Evolutionary conservation across 805 yeast species (phyloP).

Genomic region (Schwanniomyces pseudopolymorphus): DNA sequence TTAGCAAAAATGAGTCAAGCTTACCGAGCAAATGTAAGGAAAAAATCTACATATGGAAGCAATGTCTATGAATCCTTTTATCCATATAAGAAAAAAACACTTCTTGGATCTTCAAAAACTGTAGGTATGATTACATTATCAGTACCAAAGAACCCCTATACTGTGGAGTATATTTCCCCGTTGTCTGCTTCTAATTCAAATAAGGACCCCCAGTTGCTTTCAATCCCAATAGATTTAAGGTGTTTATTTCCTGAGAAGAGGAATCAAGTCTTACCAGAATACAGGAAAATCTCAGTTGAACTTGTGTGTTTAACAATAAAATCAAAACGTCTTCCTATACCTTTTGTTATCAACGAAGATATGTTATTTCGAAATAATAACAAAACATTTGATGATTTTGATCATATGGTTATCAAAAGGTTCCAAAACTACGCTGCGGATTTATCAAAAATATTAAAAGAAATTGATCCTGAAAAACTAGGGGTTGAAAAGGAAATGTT

Average conservation of each 20-base stretch:
- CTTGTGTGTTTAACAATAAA: constrained; percentile 29
- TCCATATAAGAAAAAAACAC: constrained; percentile 28
- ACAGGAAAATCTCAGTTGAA: constrained; percentile 28
- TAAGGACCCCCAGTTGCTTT: constrained; percentile 14
- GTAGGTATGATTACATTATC: constrained; percentile 33
- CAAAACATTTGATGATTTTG: constrained; percentile 28
- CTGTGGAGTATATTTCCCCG: constrained; percentile 23
- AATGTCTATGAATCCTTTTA: constrained; percentile 26
- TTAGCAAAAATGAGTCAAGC: constrained; percentile 29
- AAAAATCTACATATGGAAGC: constrained; percentile 1
- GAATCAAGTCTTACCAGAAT: constrained; percentile 19
- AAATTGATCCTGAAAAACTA: constrained; percentile 21
- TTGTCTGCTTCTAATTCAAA: constrained; percentile 13
- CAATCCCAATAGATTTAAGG: constrained; percentile 30
- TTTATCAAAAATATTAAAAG: constrained; percentile 21
- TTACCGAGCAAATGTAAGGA: constrained; percentile 18
- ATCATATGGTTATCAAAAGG: constrained; percentile 26
- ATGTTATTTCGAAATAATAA: constrained; percentile 32
- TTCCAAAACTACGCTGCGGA: constrained; percentile 33
- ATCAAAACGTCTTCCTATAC: constrained; percentile 32
- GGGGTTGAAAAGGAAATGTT: constrained; percentile 25
- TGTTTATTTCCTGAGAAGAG: constrained; percentile 22
- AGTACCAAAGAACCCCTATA: constrained; percentile 30
- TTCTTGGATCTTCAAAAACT: constrained; percentile 29
- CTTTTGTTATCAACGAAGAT: constrained; percentile 34